phyloP scores from a whole-genome alignment of 2,329 filamentous ascomycete species.

The Diaporthe sp. region DNA sequence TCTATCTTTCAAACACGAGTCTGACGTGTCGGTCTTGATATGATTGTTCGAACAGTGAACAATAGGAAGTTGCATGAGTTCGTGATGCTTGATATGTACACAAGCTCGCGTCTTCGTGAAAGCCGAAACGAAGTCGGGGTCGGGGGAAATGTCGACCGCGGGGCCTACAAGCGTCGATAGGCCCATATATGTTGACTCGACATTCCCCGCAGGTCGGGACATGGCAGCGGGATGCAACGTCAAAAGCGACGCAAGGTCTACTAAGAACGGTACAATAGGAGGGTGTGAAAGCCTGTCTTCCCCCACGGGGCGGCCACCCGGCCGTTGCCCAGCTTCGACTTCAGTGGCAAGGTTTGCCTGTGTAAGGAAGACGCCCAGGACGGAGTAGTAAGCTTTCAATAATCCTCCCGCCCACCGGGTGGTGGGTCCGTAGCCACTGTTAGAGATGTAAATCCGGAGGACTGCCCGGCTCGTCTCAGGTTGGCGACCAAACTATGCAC shows the following conservation, averaged over 20 bases:
- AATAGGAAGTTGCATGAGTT: not conserved
- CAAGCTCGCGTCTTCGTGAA: not conserved
- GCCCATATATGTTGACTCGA: not conserved
- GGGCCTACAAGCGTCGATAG: not conserved
- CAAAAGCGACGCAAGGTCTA: not conserved
- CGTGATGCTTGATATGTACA: not conserved
- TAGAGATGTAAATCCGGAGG: not conserved
- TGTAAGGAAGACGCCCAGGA: not conserved
- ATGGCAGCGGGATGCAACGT: constrained; percentile 8
- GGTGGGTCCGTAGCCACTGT: not conserved
- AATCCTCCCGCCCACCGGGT: not conserved
- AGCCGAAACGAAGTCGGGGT: not conserved
- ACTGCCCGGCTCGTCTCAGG: not conserved
- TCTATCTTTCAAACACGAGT: not conserved
- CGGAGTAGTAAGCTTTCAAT: not conserved
- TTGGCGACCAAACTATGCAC: not conserved
- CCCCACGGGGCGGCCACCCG: not conserved
- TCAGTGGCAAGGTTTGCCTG: not conserved
- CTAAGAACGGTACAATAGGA: too few species aligned
- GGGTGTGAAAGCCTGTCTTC: not conserved
- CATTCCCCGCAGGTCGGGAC: constrained; percentile 8
- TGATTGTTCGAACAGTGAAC: too few species aligned
- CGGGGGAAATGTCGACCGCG: not conserved
- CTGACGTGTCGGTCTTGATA: not conserved
- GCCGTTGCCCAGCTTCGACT: not conserved